Evolutionary conservation across 2,329 filamentous ascomycete genomes (phyloP), one percentile per base, ranked within the genome.

Genomic region (Colletotrichum lini): DNA sequence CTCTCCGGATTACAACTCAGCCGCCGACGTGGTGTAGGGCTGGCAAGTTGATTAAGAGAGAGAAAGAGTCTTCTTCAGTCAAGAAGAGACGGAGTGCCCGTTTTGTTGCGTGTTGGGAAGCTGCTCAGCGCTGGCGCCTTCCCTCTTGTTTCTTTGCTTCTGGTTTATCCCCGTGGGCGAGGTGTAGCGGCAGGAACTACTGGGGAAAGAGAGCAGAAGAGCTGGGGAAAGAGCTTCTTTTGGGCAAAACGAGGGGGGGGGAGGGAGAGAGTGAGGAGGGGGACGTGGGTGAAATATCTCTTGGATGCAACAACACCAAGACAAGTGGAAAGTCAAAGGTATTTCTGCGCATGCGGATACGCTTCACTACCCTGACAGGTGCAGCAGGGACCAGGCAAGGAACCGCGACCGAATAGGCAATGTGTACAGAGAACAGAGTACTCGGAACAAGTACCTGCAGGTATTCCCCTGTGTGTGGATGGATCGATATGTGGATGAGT

Each of bases 271-370:
- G 35, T 10, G 9, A 10, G 30, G 30, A 35, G 35, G 59, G 59
- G 23, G 69, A 44, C 53, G 53, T 49, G 38, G 59, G 64, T 69
- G 53, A 72, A 72, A 69, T 72, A 69, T 72, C 52, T 62, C 69
- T 64, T 59, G 65, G 58, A 59, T 40, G 45, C 50, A 57, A 16
- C 38, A 54, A 35, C 50, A 38, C 35, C 16, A 50, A 18, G 45
- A 59, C 8, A 60, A 21, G 30, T 50, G 30, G 44, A 35, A 61
- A 61, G 45, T 40, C 26, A 44, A 42, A 35, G 18, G 45, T 50
- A 61, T 26, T 38, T 30, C 45, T n/a, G 53, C 18, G 15, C 57
- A 38, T 38, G 35, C 9, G 35, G 35, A 38, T 38, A 38, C 35
- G 35, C 35, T 38, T 38, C 35, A 38, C 42, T 47, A 60, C 57